Conservation (phyloP, 1,284 basidiomycete species). For the Ustilago hordei region DNA sequence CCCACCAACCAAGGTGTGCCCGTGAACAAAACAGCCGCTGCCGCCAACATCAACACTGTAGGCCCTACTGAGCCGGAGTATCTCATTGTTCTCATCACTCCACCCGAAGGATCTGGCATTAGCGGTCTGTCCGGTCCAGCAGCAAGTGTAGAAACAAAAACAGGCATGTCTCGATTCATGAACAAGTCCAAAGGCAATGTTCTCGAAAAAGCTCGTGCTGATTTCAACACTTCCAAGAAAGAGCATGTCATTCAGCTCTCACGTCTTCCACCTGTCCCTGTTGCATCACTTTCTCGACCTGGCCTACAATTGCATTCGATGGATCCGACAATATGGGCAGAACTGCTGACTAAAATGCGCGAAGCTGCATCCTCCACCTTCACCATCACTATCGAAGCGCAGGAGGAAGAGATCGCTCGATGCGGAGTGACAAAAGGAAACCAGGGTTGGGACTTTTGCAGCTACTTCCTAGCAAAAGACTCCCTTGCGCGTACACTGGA, state of each 20-base stretch:
- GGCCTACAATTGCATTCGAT: conserved; percentile 73
- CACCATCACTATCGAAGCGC: conserved; percentile 76
- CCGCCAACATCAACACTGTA: background rate
- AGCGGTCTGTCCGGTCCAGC: conserved; percentile 74
- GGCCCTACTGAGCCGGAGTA: conserved; percentile 58
- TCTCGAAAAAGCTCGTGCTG: conserved; percentile 88
- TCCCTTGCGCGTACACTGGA: conserved; percentile 91
- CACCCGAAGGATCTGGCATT: conserved; percentile 49
- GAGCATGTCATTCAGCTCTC: conserved; percentile 72
- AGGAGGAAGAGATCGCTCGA: conserved; percentile 54
- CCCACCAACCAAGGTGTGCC: conserved; percentile 28
- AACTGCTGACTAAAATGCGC: conserved; percentile 88
- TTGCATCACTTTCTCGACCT: conserved; percentile 77
- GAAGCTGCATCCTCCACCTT: conserved; percentile 86
- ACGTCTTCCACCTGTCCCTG: conserved; percentile 49
- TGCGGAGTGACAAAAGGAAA: conserved; percentile 29
- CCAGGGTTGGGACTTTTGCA: conserved; percentile 60
- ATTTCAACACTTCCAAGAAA: conserved; percentile 89
- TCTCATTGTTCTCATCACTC: conserved; percentile 65
- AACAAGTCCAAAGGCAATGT: conserved; percentile 84
- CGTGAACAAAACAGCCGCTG: conserved; percentile 8
- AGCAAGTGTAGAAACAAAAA: conserved; percentile 75
- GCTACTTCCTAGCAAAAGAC: conserved; percentile 87
- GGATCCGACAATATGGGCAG: conserved; percentile 87
- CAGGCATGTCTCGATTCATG: conserved; percentile 72